Evolutionary conservation across 2,329 filamentous ascomycete species (phyloP).

Genomic region (Stemphylium lycopersici): DNA sequence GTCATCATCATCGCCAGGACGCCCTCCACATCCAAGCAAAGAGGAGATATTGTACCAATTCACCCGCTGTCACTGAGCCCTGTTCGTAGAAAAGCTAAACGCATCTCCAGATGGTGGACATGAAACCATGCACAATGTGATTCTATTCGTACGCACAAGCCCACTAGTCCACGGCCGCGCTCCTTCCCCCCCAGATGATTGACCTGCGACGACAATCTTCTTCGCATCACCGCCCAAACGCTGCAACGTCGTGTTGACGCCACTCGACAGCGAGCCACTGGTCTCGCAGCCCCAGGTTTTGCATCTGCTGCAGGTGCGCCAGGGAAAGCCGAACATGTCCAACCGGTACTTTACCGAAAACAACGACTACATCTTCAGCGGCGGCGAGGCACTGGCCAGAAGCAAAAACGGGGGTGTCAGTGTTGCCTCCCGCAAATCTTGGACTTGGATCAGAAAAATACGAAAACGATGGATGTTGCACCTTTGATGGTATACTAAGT

Average conservation of each 20-base stretch:
- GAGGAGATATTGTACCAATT: constrained; percentile 25
- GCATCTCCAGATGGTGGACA: constrained; percentile 46
- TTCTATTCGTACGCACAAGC: constrained; percentile 54
- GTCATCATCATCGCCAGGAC: background rate
- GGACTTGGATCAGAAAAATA: background rate
- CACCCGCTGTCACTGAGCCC: constrained; percentile 13
- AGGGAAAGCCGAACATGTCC: constrained; percentile 48
- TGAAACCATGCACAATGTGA: constrained; percentile 56
- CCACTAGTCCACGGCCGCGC: constrained; percentile 53
- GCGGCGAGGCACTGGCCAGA: constrained; percentile 46
- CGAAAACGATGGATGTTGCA: too few relatives aligned
- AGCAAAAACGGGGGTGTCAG: constrained; percentile 47
- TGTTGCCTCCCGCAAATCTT: constrained; percentile 47
- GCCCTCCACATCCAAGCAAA: constrained; percentile 15
- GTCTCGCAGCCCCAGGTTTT: constrained; percentile 62
- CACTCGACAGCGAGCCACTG: constrained; percentile 61
- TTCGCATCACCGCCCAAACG: constrained; percentile 59
- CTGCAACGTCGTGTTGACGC: constrained; percentile 57
- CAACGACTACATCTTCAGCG: constrained; percentile 50
- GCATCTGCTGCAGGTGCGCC: constrained; percentile 35
- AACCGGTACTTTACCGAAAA: constrained; percentile 51
- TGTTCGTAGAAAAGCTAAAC: constrained; percentile 27
- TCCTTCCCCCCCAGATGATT: constrained; percentile 58
- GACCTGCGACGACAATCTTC: constrained; percentile 55
- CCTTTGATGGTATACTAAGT: too few relatives aligned